Percentiles rank a stretch among this genome's conserved stretches.
These are phyloP conservation scores for Lagenaria siceraria DNA, from an alignment of 306 rosid genomes.

Conservation along the genomic window DNA sequence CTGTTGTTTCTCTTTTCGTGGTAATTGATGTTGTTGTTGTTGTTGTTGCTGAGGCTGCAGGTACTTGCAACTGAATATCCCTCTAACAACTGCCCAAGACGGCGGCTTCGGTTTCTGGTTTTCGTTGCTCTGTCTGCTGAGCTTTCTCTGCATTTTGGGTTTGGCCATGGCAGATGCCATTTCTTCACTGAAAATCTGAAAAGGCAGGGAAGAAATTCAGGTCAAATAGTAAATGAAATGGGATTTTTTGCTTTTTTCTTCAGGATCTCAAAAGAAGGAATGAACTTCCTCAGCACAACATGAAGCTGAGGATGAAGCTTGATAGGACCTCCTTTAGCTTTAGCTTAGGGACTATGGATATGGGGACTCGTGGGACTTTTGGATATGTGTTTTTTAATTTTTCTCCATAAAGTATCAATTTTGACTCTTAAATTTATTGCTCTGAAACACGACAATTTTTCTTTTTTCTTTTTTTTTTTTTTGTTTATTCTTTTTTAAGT, in stretches of 20 bases:
- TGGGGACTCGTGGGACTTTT: constrained; percentile 14
- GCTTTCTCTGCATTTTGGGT: constrained; percentile 32
- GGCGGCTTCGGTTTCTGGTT: constrained; percentile 48
- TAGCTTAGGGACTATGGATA: constrained; percentile 10
- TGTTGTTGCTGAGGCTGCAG: constrained; percentile 40
- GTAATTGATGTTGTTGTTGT: constrained; percentile 27
- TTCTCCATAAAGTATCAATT: background rate
- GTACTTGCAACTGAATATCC: constrained; percentile 51
- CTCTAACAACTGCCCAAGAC: constrained; percentile 73
- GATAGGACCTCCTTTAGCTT: constrained; percentile 11
- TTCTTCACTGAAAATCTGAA: background rate
- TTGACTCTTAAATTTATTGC: constrained; percentile 8
- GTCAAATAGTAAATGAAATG: background rate
- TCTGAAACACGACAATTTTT: constrained; percentile 4
- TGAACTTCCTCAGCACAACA: background rate
- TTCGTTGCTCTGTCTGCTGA: constrained; percentile 32
- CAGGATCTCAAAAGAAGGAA: background rate
- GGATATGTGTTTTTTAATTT: background rate
- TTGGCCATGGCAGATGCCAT: constrained; percentile 47
- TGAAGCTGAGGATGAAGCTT: constrained; percentile 6
- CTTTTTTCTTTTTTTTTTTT: too few species aligned
- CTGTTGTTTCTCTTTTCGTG: constrained; percentile 31
- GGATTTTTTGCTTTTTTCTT: background rate
- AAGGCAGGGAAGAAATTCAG: background rate
- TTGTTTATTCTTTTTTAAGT: background rate